Evolutionary conservation across 306 rosid species (phyloP), one percentile per base, ranked within the genome.

Genomic region (Acmispon strigosus): DNA sequence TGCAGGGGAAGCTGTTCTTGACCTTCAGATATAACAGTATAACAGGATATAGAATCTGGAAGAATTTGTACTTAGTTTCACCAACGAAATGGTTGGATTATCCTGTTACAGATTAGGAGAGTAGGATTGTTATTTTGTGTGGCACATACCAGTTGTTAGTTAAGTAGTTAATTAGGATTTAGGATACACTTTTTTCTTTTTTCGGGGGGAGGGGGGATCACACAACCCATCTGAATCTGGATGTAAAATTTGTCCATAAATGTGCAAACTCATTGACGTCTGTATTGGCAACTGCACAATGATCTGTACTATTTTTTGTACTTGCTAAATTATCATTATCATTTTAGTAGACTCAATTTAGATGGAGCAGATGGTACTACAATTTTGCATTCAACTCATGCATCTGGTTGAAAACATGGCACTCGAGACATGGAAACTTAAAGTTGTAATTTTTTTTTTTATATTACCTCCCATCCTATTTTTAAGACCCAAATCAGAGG

Each of bases 1-100:
- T 76, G 77, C 86, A 83, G 86, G 86, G 52, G 86, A 83, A 76
- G 84, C 86, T 56, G 86, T 79, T 75, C 84, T 79, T 67, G 84
- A 83, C 79, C 84, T 83, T 48, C 84, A 76, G 62, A 71, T 68
- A 42, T 79, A 83, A 39, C 22, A 2, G 49, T 39, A 9, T 39
- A 39, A 37, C 10, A 11, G 55, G 19, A 43, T 62, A 60, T 53
- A 79, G 75, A 65, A 60, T 74, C 69, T 36, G 27, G 51, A 64
- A 63, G 69, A 41, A 27, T 66, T 54, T 76, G 74, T 71, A 79
- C 66, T 66, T 70, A 54, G 52, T 32, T 59, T 10, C 70, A 76
- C 70, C 49, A 5, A 15, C 55, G 18, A 60, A 61, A 53, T 5
- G 75, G 56, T 52, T 66, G 79, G 78, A 70, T 69, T 59, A 44